phyloP scores from a whole-genome alignment of 2,329 filamentous ascomycete species.

The Fusarium humuli region DNA sequence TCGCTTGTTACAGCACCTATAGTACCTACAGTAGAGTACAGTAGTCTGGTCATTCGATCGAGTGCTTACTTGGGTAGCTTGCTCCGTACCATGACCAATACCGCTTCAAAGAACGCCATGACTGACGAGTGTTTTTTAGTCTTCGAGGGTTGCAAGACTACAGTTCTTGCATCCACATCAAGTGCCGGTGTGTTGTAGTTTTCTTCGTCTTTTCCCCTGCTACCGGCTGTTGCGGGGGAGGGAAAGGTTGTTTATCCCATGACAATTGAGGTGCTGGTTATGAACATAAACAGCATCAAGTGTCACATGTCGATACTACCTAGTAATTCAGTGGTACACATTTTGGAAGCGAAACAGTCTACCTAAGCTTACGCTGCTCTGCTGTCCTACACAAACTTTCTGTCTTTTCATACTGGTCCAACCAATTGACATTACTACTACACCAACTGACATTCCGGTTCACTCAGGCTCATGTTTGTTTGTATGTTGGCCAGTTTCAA shows the following conservation, averaged over 20 bases:
- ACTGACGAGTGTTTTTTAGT: background rate
- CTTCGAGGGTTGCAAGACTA: constrained; percentile 25
- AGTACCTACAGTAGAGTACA: background rate
- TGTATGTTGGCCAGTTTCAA: background rate
- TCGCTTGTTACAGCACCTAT: constrained; percentile 2
- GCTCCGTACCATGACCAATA: constrained; percentile 31
- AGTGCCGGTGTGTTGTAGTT: constrained; percentile 32
- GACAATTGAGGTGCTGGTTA: background rate
- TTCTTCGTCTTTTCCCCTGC: constrained; percentile 5
- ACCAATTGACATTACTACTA: background rate
- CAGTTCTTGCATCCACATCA: constrained; percentile 30
- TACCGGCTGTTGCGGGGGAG: constrained; percentile 5
- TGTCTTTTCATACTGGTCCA: background rate
- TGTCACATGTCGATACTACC: background rate
- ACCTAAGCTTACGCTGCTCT: background rate
- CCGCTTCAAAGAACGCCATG: constrained; percentile 10
- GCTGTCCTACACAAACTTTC: background rate
- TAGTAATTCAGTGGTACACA: constrained; percentile 49
- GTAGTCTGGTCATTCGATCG: background rate
- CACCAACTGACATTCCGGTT: background rate
- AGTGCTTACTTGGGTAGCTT: constrained; percentile 24
- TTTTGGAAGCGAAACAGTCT: background rate
- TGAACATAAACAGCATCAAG: background rate
- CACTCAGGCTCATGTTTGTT: background rate
- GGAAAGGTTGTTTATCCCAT: background rate